Conservation (phyloP, 176 grass and related monocot genomes). For the Coix lacrymajobi region DNA sequence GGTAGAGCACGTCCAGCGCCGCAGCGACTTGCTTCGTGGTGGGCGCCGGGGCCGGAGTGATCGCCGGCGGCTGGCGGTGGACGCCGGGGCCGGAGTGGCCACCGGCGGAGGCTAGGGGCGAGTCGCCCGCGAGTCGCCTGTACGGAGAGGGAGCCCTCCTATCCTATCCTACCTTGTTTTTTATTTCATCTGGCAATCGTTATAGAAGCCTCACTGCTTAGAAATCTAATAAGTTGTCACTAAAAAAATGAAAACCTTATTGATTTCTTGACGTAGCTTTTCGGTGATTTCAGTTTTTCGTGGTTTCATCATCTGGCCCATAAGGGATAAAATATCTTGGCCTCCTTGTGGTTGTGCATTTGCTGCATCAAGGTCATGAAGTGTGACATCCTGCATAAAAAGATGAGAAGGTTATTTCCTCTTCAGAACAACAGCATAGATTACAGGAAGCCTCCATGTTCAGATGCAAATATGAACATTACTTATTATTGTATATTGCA, state of each 20-base stretch:
- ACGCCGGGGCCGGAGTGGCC: too few relatives aligned
- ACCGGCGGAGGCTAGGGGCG: too few relatives aligned
- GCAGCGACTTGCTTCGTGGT: too few relatives aligned
- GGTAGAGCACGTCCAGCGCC: too few relatives aligned
- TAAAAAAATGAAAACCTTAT: constrained; percentile 55
- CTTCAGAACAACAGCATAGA: not conserved
- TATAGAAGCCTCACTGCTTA: too few relatives aligned
- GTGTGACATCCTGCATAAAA: constrained; percentile 70
- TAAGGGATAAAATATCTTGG: constrained; percentile 94
- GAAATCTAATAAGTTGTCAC: not conserved
- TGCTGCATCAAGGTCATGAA: constrained; percentile 94
- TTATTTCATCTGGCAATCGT: too few relatives aligned
- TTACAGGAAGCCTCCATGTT: not conserved
- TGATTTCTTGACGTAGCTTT: constrained; percentile 92
- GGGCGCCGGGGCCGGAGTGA: too few relatives aligned
- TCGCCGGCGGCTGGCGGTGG: too few relatives aligned
- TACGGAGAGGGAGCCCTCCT: too few relatives aligned
- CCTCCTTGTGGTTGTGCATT: constrained; percentile 99
- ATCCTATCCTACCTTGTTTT: too few relatives aligned
- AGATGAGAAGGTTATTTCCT: constrained; percentile 11
- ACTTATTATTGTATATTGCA: not conserved
- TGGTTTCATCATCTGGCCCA: constrained; percentile 98
- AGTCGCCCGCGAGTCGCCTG: too few relatives aligned
- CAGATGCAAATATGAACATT: not conserved
- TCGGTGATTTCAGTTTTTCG: constrained; percentile 95